phyloP scores from a whole-genome alignment of 2,329 filamentous ascomycete species.

The Coniochaeta sp. region DNA sequence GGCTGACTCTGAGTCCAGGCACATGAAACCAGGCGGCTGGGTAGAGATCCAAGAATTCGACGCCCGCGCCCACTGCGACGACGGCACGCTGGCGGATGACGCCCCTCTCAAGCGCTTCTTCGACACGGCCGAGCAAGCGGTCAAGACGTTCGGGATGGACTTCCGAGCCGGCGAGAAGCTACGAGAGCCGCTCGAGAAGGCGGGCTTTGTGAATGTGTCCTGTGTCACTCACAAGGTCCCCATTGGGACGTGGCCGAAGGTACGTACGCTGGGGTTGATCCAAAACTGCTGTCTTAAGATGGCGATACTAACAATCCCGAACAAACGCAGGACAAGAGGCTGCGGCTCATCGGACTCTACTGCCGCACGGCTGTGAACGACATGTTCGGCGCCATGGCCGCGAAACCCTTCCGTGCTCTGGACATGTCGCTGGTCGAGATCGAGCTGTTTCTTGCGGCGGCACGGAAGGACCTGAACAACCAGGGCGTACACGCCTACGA shows the following conservation, averaged over 20 bases:
- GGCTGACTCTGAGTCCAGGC: constrained; percentile 16
- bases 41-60: constrained; percentile 42
- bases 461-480: constrained; percentile 11
- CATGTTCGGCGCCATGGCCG: constrained; percentile 27
- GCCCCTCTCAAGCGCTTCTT: constrained; percentile 26
- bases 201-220: constrained; percentile 35
- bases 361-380: constrained; percentile 28
- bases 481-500: not conserved
- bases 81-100: constrained; percentile 33
- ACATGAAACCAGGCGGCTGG: constrained; percentile 41
- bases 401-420: constrained; percentile 27
- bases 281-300: too few species aligned
- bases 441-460: constrained; percentile 21
- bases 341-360: constrained; percentile 31
- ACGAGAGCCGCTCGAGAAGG: constrained; percentile 22
- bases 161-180: constrained; percentile 23
- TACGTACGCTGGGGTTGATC: too few species aligned
- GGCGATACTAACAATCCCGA: too few species aligned
- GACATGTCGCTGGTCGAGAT: constrained; percentile 24
- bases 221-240: constrained; percentile 34
- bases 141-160: constrained; percentile 29
- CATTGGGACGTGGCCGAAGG: constrained; percentile 32
- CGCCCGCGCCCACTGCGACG: constrained; percentile 32
- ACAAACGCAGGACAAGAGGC: constrained; percentile 25
- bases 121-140: constrained; percentile 16